Base-by-base conservation (phyloP, 495 filamentous ascomycete species). In the Pseudevernia furfuracea region DNA sequence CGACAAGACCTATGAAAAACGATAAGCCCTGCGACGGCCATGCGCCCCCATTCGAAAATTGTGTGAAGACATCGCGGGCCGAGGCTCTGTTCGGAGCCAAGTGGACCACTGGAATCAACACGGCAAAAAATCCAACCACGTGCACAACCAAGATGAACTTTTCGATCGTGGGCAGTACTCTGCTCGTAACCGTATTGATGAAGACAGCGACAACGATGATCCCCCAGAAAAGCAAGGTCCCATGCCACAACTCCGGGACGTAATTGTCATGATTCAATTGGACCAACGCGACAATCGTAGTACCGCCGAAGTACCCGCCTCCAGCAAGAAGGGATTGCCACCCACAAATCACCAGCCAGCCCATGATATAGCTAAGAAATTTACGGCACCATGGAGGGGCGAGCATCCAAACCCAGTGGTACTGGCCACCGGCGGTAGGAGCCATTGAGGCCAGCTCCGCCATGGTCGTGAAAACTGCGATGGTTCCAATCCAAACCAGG, bases 371-470 rank as follows among this genome's bases (percentile, higher is more conserved):
- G 55, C 78, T 80, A 25, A 79, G 59, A 49, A 82, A 74, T 48
- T 77, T 76, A 61, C 75, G 72, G 39, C 59, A 60, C 17, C 63
- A 67, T 19, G 58, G 66, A 4, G 80, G 76, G 1, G 81, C 78
- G n/a, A 83, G 69, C 73, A 81, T 80, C 2, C 78, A 77, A 14
- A 75, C 75, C 81, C 80, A 83, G 62, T 82, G 80, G 56, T 83
- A 83, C 64, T 83, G 81, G 3, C 81, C 80, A 14, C 77, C 78
- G 8, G 75, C 75, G 3, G 77, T 82, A 2, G 80, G 80, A 38
- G 80, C 80, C 78, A 76, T 76, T 1, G 73, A 74, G 1, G 73
- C 74, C 63, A 76, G 66, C 36, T 76, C 73, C 4, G 70, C 70
- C 67, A 74, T 62, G 6, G 74, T 68, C 15, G 62, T 72, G 30